phyloP scores from a whole-genome alignment of 2,329 filamentous ascomycete genomes.

The Exophiala viscosa region DNA sequence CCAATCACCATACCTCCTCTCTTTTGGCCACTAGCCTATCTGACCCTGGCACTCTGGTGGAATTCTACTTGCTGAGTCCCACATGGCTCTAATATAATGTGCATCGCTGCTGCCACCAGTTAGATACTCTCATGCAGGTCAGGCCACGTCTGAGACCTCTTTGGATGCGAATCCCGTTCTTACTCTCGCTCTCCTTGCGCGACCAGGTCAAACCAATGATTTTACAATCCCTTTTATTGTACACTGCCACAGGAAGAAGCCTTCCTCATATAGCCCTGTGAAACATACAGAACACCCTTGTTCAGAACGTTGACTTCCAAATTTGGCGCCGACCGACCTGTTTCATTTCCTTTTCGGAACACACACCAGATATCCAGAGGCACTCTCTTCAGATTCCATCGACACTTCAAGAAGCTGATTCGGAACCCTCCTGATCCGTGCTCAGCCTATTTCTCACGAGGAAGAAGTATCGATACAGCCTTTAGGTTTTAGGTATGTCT shows the following conservation, averaged over 20 bases:
- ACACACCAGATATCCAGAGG: slow-evolving; percentile 7
- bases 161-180: slow-evolving; percentile 17
- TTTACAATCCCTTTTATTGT: slow-evolving; percentile 3
- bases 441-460: slow-evolving; percentile 20
- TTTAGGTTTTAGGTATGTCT: slow-evolving; percentile 16
- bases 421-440: slow-evolving; percentile 19
- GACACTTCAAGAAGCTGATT: slow-evolving; percentile 15
- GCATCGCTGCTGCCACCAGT: slow-evolving; percentile 21
- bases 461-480: slow-evolving; percentile 6
- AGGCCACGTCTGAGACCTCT: slow-evolving; percentile 20
- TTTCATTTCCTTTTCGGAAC: slow-evolving; percentile 21
- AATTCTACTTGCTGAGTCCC: slow-evolving; percentile 22
- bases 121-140: slow-evolving; percentile 10
- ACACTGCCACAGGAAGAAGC: slow-evolving; percentile 11
- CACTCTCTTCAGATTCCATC: slow-evolving; percentile 5
- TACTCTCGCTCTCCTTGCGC: slow-evolving; percentile 7
- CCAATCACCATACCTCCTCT: slow-evolving; percentile 13
- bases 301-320: slow-evolving; percentile 21
- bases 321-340: slow-evolving; percentile 22
- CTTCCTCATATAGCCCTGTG: slow-evolving; percentile 19
- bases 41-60: slow-evolving; percentile 17
- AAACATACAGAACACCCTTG: slow-evolving; percentile 17
- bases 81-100: slow-evolving; percentile 19
- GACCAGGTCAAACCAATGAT: slow-evolving; percentile 11
- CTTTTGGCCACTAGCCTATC: slow-evolving; percentile 17